Evolutionary conservation across 768 basidiomycete genomes (phyloP).

Genomic region (Phaeolepiota aurea): DNA sequence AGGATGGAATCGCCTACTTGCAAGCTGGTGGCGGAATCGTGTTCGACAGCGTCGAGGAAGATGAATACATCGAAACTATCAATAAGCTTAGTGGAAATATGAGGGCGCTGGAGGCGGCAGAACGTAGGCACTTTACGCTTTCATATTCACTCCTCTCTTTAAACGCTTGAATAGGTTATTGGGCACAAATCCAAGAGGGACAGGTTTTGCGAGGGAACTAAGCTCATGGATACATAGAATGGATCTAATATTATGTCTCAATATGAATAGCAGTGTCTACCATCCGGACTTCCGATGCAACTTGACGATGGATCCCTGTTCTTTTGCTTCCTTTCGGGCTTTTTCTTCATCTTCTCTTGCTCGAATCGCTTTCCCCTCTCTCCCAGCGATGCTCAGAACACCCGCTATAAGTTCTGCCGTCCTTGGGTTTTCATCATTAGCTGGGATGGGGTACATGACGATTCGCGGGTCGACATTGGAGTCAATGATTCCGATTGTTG

Average conservation of each 20-base stretch:
- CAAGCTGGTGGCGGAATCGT: slow-evolving; percentile 98
- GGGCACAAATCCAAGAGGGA: slow-evolving; percentile 57
- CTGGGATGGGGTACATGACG: slow-evolving; percentile 97
- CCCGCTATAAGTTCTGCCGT: slow-evolving; percentile 89
- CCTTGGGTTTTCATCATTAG: slow-evolving; percentile 92
- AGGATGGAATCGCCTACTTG: slow-evolving; percentile 83
- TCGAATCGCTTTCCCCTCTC: slow-evolving; percentile 57
- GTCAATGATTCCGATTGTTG: slow-evolving; percentile 91
- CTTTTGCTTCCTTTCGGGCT: slow-evolving; percentile 10
- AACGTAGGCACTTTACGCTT: slow-evolving; percentile 56
- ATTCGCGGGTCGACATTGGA: slow-evolving; percentile 93
- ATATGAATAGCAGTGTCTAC: background rate
- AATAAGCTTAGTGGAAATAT: slow-evolving; percentile 91
- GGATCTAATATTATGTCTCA: too few species aligned
- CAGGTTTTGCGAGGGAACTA: slow-evolving; percentile 8
- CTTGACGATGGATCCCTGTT: background rate
- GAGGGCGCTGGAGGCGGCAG: slow-evolving; percentile 77
- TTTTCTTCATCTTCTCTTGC: slow-evolving; percentile 15
- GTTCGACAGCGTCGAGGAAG: slow-evolving; percentile 92
- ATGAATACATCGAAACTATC: slow-evolving; percentile 93
- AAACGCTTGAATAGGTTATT: slow-evolving; percentile 45
- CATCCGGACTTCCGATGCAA: background rate
- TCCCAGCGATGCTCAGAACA: slow-evolving; percentile 80
- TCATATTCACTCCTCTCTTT: slow-evolving; percentile 3
- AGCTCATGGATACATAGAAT: slow-evolving; percentile 6